These are phyloP conservation scores for Acanthamoeba culbertsoni DNA, from an alignment of 208 protist genomes.

Conservation along the genomic window DNA sequence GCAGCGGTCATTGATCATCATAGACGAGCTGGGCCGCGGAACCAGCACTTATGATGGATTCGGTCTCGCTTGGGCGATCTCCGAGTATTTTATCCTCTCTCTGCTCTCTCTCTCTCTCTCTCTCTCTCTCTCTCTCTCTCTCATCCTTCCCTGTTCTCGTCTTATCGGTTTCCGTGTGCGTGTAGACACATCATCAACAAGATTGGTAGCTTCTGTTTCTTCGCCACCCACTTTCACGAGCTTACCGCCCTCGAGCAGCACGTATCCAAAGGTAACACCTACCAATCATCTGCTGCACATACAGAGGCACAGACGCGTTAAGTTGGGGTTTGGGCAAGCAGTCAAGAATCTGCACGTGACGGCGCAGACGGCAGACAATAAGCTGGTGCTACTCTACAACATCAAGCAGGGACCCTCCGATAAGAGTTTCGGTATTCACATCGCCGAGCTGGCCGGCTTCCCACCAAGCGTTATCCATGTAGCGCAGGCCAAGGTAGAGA, in stretches of 20 bases:
- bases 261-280: background rate
- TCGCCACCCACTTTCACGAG: constrained; percentile 99
- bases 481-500: background rate
- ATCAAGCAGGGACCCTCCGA: constrained; percentile 77
- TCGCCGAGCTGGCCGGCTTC: constrained; percentile 87
- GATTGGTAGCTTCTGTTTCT: constrained; percentile 91
- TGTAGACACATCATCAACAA: constrained; percentile 85
- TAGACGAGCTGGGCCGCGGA: constrained; percentile 99
- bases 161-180: background rate
- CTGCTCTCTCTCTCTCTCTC: background rate
- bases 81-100: constrained; percentile 81
- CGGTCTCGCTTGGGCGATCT: constrained; percentile 98
- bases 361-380: constrained; percentile 71
- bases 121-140: background rate
- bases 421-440: constrained; percentile 90
- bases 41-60: constrained; percentile 99
- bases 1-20: constrained; percentile 94
- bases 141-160: background rate
- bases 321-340: background rate
- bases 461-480: constrained; percentile 76
- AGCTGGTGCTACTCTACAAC: constrained; percentile 64
- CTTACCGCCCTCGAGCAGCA: constrained; percentile 90
- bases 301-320: background rate
- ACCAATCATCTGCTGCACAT: background rate
- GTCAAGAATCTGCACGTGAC: constrained; percentile 89